Evolutionary conservation across 164 flowering plant genomes (phyloP).

Genomic region (Piper longum): DNA sequence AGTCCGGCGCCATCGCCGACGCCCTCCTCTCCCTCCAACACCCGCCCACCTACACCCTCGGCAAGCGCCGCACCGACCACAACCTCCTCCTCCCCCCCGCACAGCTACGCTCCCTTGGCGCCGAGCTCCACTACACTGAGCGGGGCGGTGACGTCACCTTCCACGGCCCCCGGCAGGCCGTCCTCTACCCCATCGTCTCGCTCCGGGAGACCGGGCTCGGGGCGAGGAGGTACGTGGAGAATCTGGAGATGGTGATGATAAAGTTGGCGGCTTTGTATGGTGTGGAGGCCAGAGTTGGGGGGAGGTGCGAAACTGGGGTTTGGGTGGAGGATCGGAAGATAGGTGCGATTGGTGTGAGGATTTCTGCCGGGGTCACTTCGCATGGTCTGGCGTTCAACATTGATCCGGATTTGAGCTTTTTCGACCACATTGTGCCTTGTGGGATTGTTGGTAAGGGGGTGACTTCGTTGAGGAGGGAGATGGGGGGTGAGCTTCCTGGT

Average conservation of each 20-base stretch:
- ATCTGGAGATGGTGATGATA: conserved; percentile 67
- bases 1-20: conserved; percentile 42
- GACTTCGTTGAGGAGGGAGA: conserved; percentile 74
- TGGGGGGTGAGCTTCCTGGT: conserved; percentile 35
- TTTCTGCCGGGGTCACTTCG: conserved; percentile 76
- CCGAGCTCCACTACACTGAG: conserved; percentile 79
- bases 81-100: conserved; percentile 54
- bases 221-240: conserved; percentile 77
- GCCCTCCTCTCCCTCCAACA: conserved; percentile 74
- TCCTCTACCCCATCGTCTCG: conserved; percentile 73
- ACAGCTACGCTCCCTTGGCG: conserved; percentile 58
- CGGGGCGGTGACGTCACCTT: conserved; percentile 94
- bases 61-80: conserved; percentile 73
- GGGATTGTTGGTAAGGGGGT: conserved; percentile 83
- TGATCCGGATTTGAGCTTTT: conserved; percentile 73
- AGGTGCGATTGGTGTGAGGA: conserved; percentile 88
- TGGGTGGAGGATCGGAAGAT: conserved; percentile 89
- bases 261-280: conserved; percentile 62
- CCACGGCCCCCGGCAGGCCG: conserved; percentile 90
- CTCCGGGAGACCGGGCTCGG: conserved; percentile 66
- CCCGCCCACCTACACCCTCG: conserved; percentile 89
- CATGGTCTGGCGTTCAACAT: conserved; percentile 93
- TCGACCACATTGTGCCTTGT: conserved; percentile 87
- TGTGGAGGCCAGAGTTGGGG: conserved; percentile 49
- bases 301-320: conserved; percentile 59